Base-by-base conservation (phyloP, 2,329 filamentous ascomycete genomes). In the Colletotrichum orbiculare region DNA sequence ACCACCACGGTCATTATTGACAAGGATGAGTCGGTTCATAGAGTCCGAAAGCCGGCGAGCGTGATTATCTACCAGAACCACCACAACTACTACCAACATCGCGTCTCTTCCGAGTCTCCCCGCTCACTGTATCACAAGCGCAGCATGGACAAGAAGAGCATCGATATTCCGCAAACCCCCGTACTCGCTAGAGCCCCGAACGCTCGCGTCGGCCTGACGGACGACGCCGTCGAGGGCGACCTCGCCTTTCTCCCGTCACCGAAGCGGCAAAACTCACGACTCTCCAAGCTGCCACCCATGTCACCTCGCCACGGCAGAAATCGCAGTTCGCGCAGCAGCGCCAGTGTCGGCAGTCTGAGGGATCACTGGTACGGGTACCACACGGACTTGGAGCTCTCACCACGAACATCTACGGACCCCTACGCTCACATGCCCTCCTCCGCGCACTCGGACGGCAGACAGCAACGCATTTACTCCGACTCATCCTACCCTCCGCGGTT, bases 141-240 rank as follows among this genome's bases (percentile, higher is more conserved):
- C 10, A 59, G 61, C 53, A 61, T 56, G 55, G 71, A 76, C 66
- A 79, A 80, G 69, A 76, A 76, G 60, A 83, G 81, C 70, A 71
- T 83, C 52, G 83, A 85, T 43, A 54, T 81, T 8, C 83, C 83
- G 1, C 75, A 78, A 33, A 78, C 83, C 3, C 82, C 86, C 1
- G 82, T 88, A 9, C 77, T 87, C 35, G 87, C 87, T 11, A 79
- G 83, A 52, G 88, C 88, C 7, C 87, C 88, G 11, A 90, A 90
- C 69, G 81, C 87, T n/a, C 79, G 87, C 17, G 82, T 81, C 1
- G 88, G 88, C 13, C 80, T 90, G 6, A 90, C 88, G 2, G 87
- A 90, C 67, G 86, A 89, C 69, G 75, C 82, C 2, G 73, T 89
- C 3, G 86, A 87, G 6, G 87, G 88, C 39, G 87, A 86, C 63